A percentile compares a stretch with the other conserved stretches of the same genome.
These are phyloP conservation scores for Castanospermum australe DNA, from an alignment of 306 rosid genomes.

Conservation along the genomic window DNA sequence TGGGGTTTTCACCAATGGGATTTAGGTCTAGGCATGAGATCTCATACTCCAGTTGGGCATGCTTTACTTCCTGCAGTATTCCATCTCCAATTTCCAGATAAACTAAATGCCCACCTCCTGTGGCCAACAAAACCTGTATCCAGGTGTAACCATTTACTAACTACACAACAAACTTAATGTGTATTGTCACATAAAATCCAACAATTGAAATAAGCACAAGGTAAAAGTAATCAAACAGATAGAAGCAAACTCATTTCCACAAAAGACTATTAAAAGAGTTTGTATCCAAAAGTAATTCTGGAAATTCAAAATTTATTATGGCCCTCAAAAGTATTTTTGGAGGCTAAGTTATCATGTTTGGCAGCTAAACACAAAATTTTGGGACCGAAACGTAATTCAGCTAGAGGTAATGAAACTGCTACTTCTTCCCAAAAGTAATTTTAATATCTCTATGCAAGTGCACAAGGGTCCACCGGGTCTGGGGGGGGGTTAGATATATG, in stretches of 20 bases:
- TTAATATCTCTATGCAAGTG: too few relatives aligned
- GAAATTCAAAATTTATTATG: too few relatives aligned
- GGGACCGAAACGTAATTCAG: too few relatives aligned
- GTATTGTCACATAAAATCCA: neutral
- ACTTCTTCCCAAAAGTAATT: too few relatives aligned
- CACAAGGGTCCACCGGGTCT: too few relatives aligned
- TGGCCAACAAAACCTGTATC: slow-evolving; percentile 70
- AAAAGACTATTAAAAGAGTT: too few relatives aligned
- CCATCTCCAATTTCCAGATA: slow-evolving; percentile 72
- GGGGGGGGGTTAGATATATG: too few relatives aligned
- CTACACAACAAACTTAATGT: neutral
- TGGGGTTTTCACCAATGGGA: slow-evolving; percentile 66
- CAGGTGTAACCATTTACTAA: neutral
- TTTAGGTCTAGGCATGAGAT: slow-evolving; percentile 79
- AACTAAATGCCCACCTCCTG: slow-evolving; percentile 69
- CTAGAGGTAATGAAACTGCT: too few relatives aligned
- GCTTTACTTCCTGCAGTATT: slow-evolving; percentile 40
- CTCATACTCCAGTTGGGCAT: slow-evolving; percentile 64
- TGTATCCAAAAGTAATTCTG: too few relatives aligned
- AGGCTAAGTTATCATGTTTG: too few relatives aligned
- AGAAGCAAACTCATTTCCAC: neutral
- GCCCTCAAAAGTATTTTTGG: too few relatives aligned
- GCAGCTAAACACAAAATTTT: too few relatives aligned
- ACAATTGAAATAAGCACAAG: neutral
- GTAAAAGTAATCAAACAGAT: neutral